Evolutionary conservation across 345 rosid species (phyloP), one percentile per base, ranked within the genome.

Genomic region (Melaleuca quinquenervia): DNA sequence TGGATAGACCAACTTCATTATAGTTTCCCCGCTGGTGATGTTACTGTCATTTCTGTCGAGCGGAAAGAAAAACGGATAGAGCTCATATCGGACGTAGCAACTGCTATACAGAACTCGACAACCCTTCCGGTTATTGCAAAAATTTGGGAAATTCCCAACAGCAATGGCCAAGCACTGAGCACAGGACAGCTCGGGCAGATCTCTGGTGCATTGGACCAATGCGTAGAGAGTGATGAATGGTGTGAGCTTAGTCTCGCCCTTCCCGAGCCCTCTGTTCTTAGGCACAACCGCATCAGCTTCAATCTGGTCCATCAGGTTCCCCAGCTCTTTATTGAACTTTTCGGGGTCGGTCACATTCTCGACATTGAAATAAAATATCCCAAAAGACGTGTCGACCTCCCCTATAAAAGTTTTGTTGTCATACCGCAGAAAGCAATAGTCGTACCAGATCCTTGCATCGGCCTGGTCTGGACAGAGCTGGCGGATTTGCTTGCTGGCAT

Each of bases 21-120:
- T 62, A 62, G 86, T 52, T 18, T 64, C 12, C 12, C 45, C 52
- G 11, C 85, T 14, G 4, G 50, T 11, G 13, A 75, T n/a, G 86
- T 84, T 76, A 82, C 11, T 84, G 83, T 76, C 83, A 78, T 85
- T 50, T 22, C 90, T 85, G 86, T 92, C 92, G 76, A 94, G 92
- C 45, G 96, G 98, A 87, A 88, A 95, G 91, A 92, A 96, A 88
- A 96, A 96, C 14, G 98, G 98, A 86, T 95, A 96, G 52, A 95
- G 91, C 88, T 96, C 98, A 48, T 96, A 95, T 49, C 95, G 93
- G 51, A 91, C 91, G 60, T 93, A 96, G 62, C 96, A 96, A 86
- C 95, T 95, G 53, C 93, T 90, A 85, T 93, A 96, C 52, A 95
- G 84, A 84, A 91, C 94, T 51, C 94, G 92, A 50, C 98, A 96